Evolutionary conservation across 768 basidiomycete genomes (phyloP).

Genomic region (Leccinum uliginosum): DNA sequence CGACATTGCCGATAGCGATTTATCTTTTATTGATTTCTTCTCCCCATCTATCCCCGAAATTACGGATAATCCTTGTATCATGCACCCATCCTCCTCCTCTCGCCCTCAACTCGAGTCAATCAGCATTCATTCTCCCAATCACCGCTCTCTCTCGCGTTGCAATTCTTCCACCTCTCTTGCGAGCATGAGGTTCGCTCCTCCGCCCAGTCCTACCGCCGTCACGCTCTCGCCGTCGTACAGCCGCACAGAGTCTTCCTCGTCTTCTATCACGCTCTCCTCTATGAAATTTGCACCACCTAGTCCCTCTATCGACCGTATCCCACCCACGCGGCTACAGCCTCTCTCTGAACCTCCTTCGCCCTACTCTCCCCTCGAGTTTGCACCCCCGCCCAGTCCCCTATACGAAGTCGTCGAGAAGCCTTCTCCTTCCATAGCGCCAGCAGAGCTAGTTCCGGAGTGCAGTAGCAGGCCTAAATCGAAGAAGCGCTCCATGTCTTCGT

Average conservation of each 20-base stretch:
- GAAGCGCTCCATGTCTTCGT: conserved; percentile 28
- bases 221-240: conserved; percentile 7
- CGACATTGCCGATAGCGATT: conserved; percentile 29
- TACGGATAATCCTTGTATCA: not conserved
- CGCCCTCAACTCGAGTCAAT: conserved; percentile 15
- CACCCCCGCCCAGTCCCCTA: conserved; percentile 16
- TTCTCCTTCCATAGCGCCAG: conserved; percentile 40
- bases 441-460: conserved; percentile 42
- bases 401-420: conserved; percentile 29
- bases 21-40: conserved; percentile 47
- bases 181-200: conserved; percentile 30
- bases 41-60: conserved; percentile 27
- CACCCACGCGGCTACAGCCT: conserved; percentile 11
- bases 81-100: conserved; percentile 11
- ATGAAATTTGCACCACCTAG: conserved; percentile 30
- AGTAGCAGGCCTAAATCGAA: conserved; percentile 15
- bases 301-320: conserved; percentile 13
- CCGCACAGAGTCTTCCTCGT: conserved; percentile 6
- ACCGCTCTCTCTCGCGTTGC: conserved; percentile 13
- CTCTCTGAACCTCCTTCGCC: conserved; percentile 24
- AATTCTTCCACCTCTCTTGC: conserved; percentile 26
- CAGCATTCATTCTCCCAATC: conserved; percentile 16
- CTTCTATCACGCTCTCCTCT: conserved; percentile 23
- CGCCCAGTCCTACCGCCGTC: conserved; percentile 23
- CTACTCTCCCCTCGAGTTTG: conserved; percentile 30